phyloP scores from a whole-genome alignment of 495 filamentous ascomycete species.

The Pyrenopolyporus hunteri region DNA sequence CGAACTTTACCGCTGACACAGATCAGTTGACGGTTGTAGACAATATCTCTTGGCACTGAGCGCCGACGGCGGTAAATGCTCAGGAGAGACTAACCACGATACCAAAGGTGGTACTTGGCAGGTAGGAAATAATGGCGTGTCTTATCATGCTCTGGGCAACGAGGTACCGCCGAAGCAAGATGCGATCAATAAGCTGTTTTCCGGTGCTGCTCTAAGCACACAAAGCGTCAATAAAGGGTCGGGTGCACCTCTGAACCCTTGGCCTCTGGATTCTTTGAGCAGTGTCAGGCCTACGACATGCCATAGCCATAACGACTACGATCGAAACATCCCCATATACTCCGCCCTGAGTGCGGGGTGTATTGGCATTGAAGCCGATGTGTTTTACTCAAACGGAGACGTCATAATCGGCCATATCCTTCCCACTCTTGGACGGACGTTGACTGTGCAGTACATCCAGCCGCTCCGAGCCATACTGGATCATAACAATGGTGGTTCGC shows the following conservation, averaged over 20 bases:
- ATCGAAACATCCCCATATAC: constrained; percentile 36
- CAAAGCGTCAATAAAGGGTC: constrained; percentile 39
- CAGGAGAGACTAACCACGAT: constrained; percentile 37
- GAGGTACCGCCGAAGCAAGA: constrained; percentile 39
- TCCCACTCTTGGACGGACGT: constrained; percentile 36
- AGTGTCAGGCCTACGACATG: constrained; percentile 37
- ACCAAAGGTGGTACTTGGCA: constrained; percentile 44
- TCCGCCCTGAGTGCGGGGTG: constrained; percentile 41
- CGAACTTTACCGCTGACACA: constrained; percentile 10
- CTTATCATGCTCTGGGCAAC: constrained; percentile 40
- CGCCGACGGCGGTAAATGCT: constrained; percentile 34
- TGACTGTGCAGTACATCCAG: constrained; percentile 38
- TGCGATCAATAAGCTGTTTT: constrained; percentile 40
- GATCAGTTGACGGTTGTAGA: constrained; percentile 32
- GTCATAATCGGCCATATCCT: constrained; percentile 41
- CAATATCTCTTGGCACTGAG: constrained; percentile 37
- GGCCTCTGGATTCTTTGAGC: constrained; percentile 42
- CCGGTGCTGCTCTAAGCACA: constrained; percentile 26
- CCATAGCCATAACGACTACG: constrained; percentile 46
- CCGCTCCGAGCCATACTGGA: constrained; percentile 41
- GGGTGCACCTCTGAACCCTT: constrained; percentile 38
- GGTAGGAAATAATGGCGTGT: constrained; percentile 37
- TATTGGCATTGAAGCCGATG: constrained; percentile 46
- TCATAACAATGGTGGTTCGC: constrained; percentile 39
- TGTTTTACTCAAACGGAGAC: constrained; percentile 32